Conservation (phyloP, 352 stramenopile genomes). For the Aphanomyces stellatus region DNA sequence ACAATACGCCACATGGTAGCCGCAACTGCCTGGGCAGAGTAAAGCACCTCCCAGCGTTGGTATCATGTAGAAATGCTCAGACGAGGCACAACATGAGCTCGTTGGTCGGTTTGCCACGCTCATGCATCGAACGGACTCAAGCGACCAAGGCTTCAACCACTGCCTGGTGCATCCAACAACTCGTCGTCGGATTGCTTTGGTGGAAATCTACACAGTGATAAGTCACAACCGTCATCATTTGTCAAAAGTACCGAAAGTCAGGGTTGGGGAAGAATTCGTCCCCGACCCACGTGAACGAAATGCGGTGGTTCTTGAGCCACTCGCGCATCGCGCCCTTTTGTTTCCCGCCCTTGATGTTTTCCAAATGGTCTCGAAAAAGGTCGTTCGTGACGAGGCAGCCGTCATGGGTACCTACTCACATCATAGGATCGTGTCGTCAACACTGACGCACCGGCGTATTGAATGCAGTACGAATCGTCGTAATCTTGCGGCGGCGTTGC, state of each 20-base stretch:
- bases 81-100: too few relatives aligned
- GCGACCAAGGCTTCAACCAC: too few relatives aligned
- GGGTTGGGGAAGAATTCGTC: constrained; percentile 85
- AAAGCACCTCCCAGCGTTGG: too few relatives aligned
- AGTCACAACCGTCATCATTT: neutral
- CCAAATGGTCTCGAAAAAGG: constrained; percentile 76
- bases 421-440: neutral
- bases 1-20: too few relatives aligned
- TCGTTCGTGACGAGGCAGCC: constrained; percentile 85
- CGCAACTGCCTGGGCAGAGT: too few relatives aligned
- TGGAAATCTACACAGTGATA: constrained; percentile 5
- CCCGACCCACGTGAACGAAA: constrained; percentile 81
- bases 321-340: constrained; percentile 50
- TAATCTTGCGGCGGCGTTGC: constrained; percentile 81
- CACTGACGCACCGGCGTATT: constrained; percentile 39
- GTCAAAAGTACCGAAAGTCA: constrained; percentile 46
- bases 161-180: neutral
- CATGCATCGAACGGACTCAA: too few relatives aligned
- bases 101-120: too few relatives aligned
- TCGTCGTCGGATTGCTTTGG: neutral
- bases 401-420: constrained; percentile 35
- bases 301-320: constrained; percentile 63
- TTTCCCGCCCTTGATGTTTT: constrained; percentile 49
- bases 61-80: too few relatives aligned
- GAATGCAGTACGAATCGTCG: constrained; percentile 87